Conservation (phyloP, 2,329 filamentous ascomycete species). For the Colletotrichum sp. region DNA sequence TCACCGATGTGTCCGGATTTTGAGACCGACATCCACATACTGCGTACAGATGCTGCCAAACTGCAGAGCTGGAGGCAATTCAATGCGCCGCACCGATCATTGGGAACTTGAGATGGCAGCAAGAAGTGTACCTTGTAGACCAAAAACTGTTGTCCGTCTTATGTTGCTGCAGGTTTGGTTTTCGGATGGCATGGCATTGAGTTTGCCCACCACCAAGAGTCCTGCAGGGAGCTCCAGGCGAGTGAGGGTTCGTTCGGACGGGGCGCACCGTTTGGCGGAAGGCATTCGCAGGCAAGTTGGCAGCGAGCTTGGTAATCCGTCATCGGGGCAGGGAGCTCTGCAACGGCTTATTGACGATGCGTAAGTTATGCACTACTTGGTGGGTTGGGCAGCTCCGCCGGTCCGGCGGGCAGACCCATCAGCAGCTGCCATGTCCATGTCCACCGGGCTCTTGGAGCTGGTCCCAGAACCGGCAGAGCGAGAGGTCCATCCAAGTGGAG, state of each 20-base stretch:
- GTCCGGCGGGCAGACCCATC: background rate
- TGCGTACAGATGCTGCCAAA: background rate
- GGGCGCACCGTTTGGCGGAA: background rate
- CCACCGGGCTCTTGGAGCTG: constrained; percentile 13
- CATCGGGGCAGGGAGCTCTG: background rate
- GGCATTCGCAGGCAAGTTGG: too few relatives aligned
- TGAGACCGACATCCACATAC: background rate
- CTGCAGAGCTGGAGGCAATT: background rate
- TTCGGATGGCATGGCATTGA: background rate
- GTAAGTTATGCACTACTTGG: background rate
- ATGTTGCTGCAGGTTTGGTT: background rate
- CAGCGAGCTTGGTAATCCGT: background rate
- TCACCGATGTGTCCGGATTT: background rate
- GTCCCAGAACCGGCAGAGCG: constrained; percentile 8
- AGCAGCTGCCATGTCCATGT: background rate
- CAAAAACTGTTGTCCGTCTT: background rate
- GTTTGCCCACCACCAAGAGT: background rate
- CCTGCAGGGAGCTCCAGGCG: background rate
- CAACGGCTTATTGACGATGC: background rate
- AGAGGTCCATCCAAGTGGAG: constrained; percentile 4
- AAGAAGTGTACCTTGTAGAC: background rate
- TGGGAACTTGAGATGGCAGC: background rate
- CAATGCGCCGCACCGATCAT: background rate
- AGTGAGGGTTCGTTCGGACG: background rate
- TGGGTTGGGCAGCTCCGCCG: background rate